A percentile compares a stretch with the other conserved stretches of the same genome.
phyloP scores from a whole-genome alignment of 441 rosid species.

The Corymbia calophylla region DNA sequence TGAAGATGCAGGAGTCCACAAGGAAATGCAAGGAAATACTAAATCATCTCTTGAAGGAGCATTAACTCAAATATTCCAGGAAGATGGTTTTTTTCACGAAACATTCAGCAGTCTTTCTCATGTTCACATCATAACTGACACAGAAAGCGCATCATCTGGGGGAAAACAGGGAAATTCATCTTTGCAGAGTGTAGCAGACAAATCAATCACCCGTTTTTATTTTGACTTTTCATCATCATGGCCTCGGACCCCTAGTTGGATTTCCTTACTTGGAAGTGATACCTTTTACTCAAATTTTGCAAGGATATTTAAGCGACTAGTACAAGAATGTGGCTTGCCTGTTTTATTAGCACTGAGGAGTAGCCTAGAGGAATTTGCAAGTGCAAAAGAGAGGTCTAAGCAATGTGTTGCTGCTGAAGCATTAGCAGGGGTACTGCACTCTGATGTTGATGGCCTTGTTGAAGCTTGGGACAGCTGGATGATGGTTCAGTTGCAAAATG shows the following conservation, averaged over 20 bases:
- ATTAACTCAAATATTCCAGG: constrained; percentile 72
- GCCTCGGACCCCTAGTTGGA: constrained; percentile 99
- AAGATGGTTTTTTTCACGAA: constrained; percentile 89
- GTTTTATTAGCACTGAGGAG: constrained; percentile 65
- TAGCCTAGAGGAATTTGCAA: constrained; percentile 79
- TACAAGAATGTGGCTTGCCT: constrained; percentile 97
- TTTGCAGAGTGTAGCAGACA: constrained; percentile 91
- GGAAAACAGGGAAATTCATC: constrained; percentile 86
- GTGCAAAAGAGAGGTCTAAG: constrained; percentile 94
- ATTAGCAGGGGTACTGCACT: constrained; percentile 89
- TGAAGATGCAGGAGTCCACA: constrained; percentile 24
- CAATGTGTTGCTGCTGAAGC: constrained; percentile 99
- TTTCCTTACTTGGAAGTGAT: constrained; percentile 86
- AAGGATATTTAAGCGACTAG: constrained; percentile 85
- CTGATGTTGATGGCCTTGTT: constrained; percentile 81
- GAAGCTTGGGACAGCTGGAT: constrained; percentile 96
- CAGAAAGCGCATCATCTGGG: constrained; percentile 69
- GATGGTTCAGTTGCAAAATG: constrained; percentile 74
- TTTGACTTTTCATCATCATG: constrained; percentile 97
- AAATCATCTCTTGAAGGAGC: constrained; percentile 84
- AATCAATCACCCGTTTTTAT: constrained; percentile 93
- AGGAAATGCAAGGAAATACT: constrained; percentile 31
- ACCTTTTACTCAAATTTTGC: constrained; percentile 95
- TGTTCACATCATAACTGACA: constrained; percentile 86
- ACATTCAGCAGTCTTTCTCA: constrained; percentile 94